Conservation (phyloP, 31 red algal species). For the Odonthalia washingtoniensis region DNA sequence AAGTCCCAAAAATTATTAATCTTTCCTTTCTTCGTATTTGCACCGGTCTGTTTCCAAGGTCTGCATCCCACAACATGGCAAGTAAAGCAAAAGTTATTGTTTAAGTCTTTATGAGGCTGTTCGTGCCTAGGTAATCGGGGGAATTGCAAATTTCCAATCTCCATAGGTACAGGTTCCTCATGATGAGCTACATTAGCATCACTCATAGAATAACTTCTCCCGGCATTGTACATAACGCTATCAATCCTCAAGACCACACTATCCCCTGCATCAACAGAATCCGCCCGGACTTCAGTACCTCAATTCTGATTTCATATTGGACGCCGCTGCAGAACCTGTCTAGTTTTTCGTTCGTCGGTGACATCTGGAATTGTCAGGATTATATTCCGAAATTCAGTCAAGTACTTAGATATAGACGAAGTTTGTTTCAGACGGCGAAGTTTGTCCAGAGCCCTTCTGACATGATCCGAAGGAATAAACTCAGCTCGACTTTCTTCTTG, state of each 20-base stretch:
- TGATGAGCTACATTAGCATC: background rate
- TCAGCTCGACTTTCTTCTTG: background rate
- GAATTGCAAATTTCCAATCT: conserved; percentile 45
- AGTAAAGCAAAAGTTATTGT: conserved; percentile 55
- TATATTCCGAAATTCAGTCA: background rate
- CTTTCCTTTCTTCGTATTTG: background rate
- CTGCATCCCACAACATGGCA: conserved; percentile 50
- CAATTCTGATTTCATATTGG: conserved; percentile 30
- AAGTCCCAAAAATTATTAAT: background rate
- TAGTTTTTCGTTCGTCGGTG: conserved; percentile 34
- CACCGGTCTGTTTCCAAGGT: conserved; percentile 42
- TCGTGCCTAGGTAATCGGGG: background rate
- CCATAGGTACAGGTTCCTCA: conserved; percentile 14
- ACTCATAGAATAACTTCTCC: background rate
- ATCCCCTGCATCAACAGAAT: conserved; percentile 16
- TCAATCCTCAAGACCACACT: conserved; percentile 42
- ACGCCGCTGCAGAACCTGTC: conserved; percentile 48
- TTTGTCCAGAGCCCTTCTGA: background rate
- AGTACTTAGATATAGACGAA: conserved; percentile 1
- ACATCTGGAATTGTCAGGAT: conserved; percentile 16
- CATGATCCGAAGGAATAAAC: background rate
- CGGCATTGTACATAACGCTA: conserved; percentile 13
- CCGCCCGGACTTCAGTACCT: conserved; percentile 37
- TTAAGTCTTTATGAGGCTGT: background rate
- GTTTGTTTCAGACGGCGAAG: background rate